Evolutionary conservation across 441 rosid genomes (phyloP), one percentile per base, ranked within the genome.

Genomic region (Isatis lusitanica): DNA sequence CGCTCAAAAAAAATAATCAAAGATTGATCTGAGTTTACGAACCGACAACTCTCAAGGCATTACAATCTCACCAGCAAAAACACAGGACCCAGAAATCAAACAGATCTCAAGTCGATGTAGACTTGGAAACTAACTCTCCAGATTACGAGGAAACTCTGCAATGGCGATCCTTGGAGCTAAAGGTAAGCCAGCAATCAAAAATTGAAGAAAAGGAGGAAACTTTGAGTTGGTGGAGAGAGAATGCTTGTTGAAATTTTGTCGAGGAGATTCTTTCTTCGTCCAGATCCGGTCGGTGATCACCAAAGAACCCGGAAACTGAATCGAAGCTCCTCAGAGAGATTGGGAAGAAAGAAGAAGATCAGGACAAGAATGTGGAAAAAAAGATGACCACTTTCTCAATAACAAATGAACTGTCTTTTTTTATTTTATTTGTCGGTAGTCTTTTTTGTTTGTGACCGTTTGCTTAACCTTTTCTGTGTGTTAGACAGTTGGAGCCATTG

Each of bases 351-450:
- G 68, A 60, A 38, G 42, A 58, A 21, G 71, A 70, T 48, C 24
- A 76, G 9, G 72, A 71, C 76, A 66, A 77, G 69, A 66, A 52
- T 71, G 65, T 71, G 65, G 70, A 26, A 46, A 58, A 58, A 21
- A 77, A 73, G 74, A 72, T 60, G 11, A 67, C 4, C 2, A 60
- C 56, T 76, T 76, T 15, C 40, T 21, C 21, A 30, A n/a, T 57
- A 24, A 52, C 26, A 77, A 66, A 46, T 70, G 63, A 66, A 51
- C 43, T 66, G 61, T 65, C 50, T 64, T 63, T 60, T 59, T 44
- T 10, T 70, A n/a, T 76, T 76, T 70, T 26, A 2, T 26, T 26
- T 35, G 79, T 76, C 79, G 75, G 79, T 70, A 39, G 79, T 70
- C 6, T 75, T 30, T 39, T 70, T 35, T 24, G 9, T 50, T 39